Evolutionary conservation across 1,284 basidiomycete species (phyloP), one percentile per base, ranked within the genome.

Genomic region (Neonothopanus nambi): DNA sequence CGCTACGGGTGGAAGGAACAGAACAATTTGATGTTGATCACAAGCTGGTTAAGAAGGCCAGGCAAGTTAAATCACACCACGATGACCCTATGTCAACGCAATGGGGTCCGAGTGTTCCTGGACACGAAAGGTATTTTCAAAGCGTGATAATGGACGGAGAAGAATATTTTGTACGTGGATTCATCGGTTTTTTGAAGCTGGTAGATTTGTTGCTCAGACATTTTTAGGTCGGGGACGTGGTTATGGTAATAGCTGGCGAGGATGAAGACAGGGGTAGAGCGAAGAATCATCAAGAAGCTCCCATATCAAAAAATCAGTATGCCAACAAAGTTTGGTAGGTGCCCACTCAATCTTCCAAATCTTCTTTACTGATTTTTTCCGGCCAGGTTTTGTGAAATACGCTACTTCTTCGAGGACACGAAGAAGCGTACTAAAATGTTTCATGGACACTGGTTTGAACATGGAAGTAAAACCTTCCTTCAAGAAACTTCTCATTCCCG

Each of bases 391-490:
- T 80, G 78, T 49, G 72, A 72, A 24, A 84, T 89, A 45, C 73
- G 72, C 7, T 86, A 84, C 59, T 77, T 88, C 55, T 84, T 75
- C 55, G 78, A 84, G 47, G 52, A 58, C 20, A 58, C 59, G 24
- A 48, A 37, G 9, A 33, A 9, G 8, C 9, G 8, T 9, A 17
- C 54, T 20, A 80, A 79, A 59, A 73, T 71, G 64, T 82, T 85
- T 54, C 86, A 89, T 65, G 82, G 73, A 0, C 81, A 84, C 52
- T 89, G 87, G 86, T 74, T 81, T 54, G 69, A 74, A 23, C 86
- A 86, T 68, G 82, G 83, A 3, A 83, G 81, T 5, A 80, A 83
- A 59, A 87, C 82, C 0, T 63, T 84, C 5, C 70, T 88, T 1
- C 83, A 85, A 59, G 82, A 89, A 59, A 76, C 77, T 0, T 78